A percentile compares a stretch with the other conserved stretches of the same genome.
These are phyloP conservation scores for Avena sativa DNA, from an alignment of 176 grass and related monocot genomes.

Conservation along the genomic window DNA sequence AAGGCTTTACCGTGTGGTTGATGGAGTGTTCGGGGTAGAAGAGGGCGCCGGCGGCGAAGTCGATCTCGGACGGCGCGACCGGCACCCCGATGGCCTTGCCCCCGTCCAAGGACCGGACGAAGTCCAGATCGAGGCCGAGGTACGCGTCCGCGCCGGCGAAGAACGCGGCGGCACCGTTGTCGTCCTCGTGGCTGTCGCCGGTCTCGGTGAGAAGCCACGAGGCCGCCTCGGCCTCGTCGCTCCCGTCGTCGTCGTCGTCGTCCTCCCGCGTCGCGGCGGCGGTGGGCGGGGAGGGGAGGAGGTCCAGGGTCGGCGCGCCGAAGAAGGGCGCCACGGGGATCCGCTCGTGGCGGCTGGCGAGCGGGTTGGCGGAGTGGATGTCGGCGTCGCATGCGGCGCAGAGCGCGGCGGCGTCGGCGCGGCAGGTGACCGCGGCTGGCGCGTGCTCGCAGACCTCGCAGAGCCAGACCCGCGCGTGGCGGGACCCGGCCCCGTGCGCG, in stretches of 20 bases:
- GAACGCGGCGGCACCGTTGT: slow-evolving; percentile 11
- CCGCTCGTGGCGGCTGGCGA: slow-evolving; percentile 83
- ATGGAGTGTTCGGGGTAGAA: slow-evolving; percentile 54
- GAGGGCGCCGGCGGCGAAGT: slow-evolving; percentile 25
- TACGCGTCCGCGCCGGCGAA: slow-evolving; percentile 45
- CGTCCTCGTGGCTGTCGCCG: slow-evolving; percentile 41
- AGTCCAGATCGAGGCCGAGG: slow-evolving; percentile 56
- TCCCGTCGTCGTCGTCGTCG: slow-evolving; percentile 44
- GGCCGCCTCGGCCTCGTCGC: slow-evolving; percentile 74
- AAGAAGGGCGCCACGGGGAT: slow-evolving; percentile 56
- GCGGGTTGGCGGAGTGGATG: slow-evolving; percentile 94
- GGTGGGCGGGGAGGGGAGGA: slow-evolving; percentile 7
- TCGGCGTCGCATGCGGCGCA: slow-evolving; percentile 81
- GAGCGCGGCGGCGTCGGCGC: slow-evolving; percentile 81
- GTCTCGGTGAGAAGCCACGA: slow-evolving; percentile 79
- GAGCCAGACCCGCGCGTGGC: slow-evolving; percentile 62
- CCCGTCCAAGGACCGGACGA: slow-evolving; percentile 49
- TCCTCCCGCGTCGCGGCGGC: background rate
- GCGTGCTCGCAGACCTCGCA: slow-evolving; percentile 84
- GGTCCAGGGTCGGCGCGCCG: slow-evolving; percentile 32
- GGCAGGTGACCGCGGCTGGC: slow-evolving; percentile 68
- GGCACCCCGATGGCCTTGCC: slow-evolving; percentile 58
- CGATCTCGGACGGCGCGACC: slow-evolving; percentile 34
- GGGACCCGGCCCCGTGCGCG: slow-evolving; percentile 35
- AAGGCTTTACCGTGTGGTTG: slow-evolving; percentile 50